Base-by-base conservation (phyloP, 1,139 yeast genomes). In the Pichia sp. region DNA sequence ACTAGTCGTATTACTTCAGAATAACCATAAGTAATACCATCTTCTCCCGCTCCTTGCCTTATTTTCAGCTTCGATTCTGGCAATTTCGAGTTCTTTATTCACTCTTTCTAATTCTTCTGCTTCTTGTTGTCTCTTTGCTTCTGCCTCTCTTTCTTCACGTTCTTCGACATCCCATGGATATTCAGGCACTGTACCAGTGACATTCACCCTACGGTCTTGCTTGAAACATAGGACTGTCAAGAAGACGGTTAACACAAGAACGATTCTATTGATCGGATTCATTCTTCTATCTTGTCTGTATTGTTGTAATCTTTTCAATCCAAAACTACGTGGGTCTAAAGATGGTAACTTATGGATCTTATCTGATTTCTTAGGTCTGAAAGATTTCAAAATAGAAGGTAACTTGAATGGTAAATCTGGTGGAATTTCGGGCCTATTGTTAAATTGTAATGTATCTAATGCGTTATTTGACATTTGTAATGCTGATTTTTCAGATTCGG, bases 381-480 rank as follows among this genome's bases (percentile, higher is more conserved):
- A 48, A 0, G 76, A 71, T 15, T 48, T 48, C 7, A 63, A 44
- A 17, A 67, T 53, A 3, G 75, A 63, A 2, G 80, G 79, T 9
- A 68, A 53, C n/a, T 59, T 60, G 55, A 81, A 82, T 3, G 86
- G 85, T 43, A 81, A 66, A 60, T 82, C 88, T 40, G 64, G 69
- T 2, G 83, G 82, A 8, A 52, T 48, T 15, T 48, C 48, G 1
- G 45, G 45, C 27, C 52, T 44, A 12, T 42, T 46, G 32, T 51
- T 52, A 22, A 54, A 22, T 22, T 52, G 47, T 18, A 44, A 35
- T 19, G 55, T 35, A 34, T 51, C 44, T 12, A 48, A 11, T 12
- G 42, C 44, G 18, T 38, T 46, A 14, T 21, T 31, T 5, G 46
- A 42, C 41, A 47, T 44, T 19, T 50, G 53, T 17, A 50, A 35